Evolutionary conservation across 2,329 filamentous ascomycete species (phyloP).

Genomic region (Juglanconis oblonga): DNA sequence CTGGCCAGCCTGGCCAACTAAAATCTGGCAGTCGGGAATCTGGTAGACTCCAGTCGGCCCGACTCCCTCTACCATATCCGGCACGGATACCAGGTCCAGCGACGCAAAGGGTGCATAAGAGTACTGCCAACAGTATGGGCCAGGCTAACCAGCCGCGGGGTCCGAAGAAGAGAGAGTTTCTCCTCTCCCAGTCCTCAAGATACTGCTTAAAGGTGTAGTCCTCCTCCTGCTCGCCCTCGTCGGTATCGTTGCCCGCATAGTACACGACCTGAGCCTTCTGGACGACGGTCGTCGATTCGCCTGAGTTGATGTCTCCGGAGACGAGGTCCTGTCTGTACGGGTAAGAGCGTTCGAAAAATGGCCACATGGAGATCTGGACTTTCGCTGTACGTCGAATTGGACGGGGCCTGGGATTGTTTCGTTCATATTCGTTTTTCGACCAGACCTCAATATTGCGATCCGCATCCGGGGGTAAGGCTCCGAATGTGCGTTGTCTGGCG

Average conservation of each 20-base stretch:
- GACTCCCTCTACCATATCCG: background rate
- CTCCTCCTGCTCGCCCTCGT: conserved; percentile 7
- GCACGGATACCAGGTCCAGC: background rate
- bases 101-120: background rate
- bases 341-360: conserved; percentile 26
- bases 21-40: background rate
- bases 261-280: conserved; percentile 27
- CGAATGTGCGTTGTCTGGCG: background rate
- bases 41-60: background rate
- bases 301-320: conserved; percentile 17
- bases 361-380: conserved; percentile 31
- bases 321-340: conserved; percentile 13
- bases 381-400: conserved; percentile 23
- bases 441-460: background rate
- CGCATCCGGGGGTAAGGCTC: background rate
- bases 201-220: conserved; percentile 13
- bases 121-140: background rate
- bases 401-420: background rate
- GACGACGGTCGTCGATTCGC: conserved; percentile 23
- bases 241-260: conserved; percentile 27
- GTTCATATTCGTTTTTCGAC: background rate
- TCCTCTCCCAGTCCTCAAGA: background rate
- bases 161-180: background rate
- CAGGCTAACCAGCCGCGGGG: background rate
- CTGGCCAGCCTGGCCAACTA: too few relatives aligned